Evolutionary conservation across 2,329 filamentous ascomycete genomes (phyloP), one percentile per base, ranked within the genome.

Genomic region (Laburnicola sp.): DNA sequence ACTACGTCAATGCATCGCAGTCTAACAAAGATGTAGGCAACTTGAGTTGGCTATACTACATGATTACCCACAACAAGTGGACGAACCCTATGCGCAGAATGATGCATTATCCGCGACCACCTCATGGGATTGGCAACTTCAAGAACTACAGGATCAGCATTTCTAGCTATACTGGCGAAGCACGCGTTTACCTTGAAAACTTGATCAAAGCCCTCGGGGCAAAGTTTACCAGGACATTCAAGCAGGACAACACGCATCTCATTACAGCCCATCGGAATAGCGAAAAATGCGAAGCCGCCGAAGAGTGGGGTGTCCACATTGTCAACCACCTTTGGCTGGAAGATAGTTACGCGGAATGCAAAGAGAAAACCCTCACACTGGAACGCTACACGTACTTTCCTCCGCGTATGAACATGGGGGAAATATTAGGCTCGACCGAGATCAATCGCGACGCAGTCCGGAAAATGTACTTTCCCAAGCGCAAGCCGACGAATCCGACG

Each of bases 261-360:
- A 87, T 99, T 64, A 96, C 93, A 0, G 94, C 94, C 3, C 88
- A 96, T 62, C 85, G 87, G 51, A 85, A 85, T 50, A 95, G 93
- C 66, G 94, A 97, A 68, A 99, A 99, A 74, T 97, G 89, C 70
- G 86, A 88, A 32, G 94, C 94, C 1, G 94, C 94, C 0, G 83
- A 85, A 54, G 94, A 97, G 74, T 99, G 94, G 94, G 87, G 88
- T 46, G 86, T 97, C 48, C 78, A 91, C 50, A 87, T 96, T 63
- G 79, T 96, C 63, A 99, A 97, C 70, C 94, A 99, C 69, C 80
- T 99, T 0, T 99, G 94, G 94, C 82, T 99, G 39, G 94, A 99
- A 72, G 94, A 99, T 68, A 95, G 91, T 73, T 99, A 97, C 68
- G 91, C 93, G 1, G 91, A 88, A 69, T 96, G 91, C 76, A 82